These are phyloP conservation scores for Stachybotrys elegans DNA, from an alignment of 2,329 filamentous ascomycete species.

Conservation along the genomic window DNA sequence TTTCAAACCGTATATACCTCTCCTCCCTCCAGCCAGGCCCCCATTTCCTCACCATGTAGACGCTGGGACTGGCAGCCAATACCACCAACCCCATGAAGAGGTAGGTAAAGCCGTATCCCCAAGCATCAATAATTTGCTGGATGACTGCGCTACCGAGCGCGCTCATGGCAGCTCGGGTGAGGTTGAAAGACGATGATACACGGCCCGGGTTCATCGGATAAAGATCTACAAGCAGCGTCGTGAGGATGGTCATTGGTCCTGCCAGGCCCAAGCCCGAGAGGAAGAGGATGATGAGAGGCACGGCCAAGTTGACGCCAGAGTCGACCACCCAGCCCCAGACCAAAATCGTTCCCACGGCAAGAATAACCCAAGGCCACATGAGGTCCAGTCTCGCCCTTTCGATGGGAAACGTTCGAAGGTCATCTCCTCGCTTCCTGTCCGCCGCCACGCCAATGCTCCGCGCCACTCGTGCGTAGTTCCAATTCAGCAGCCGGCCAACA, in stretches of 20 bases:
- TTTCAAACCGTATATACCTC: too few relatives aligned
- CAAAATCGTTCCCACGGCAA: neutral
- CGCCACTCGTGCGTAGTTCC: neutral
- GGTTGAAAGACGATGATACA: neutral
- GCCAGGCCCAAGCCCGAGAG: neutral
- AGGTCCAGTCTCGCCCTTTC: neutral
- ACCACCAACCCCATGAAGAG: too few relatives aligned
- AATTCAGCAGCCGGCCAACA: neutral
- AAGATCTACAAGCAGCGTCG: neutral
- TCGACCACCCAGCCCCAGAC: neutral
- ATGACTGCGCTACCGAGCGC: neutral
- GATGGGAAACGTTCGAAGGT: neutral
- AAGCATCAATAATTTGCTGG: neutral
- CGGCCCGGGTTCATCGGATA: neutral
- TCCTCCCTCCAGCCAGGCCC: too few relatives aligned
- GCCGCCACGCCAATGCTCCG: neutral
- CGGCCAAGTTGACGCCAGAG: neutral
- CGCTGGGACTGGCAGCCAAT: too few relatives aligned
- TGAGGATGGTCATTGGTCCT: neutral
- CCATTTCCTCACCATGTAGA: too few relatives aligned
- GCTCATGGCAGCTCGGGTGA: neutral
- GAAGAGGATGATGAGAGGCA: neutral
- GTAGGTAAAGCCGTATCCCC: too few relatives aligned
- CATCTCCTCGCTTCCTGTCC: neutral
- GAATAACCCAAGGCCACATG: neutral